Evolutionary conservation across 306 rosid species (phyloP), one percentile per base, ranked within the genome.

Genomic region (Trifolium repens): DNA sequence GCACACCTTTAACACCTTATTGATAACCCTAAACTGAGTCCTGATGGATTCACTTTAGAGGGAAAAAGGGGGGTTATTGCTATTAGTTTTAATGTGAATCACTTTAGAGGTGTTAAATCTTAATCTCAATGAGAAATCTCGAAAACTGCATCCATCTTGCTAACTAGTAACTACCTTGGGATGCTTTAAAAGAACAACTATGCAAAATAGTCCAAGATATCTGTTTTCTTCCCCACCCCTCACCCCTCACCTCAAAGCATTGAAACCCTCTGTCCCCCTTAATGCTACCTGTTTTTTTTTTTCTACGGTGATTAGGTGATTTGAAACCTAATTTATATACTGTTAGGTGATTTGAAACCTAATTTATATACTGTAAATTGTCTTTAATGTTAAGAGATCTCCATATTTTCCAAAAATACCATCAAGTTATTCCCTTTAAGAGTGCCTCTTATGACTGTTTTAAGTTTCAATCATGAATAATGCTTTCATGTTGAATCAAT

Each of bases 401-500:
- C n/a, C 62, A 42, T 57, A 52, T 76, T 75, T 64, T 42, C 73
- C 24, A 7, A 39, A 8, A 39, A 39, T 5, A 39, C 42, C 42
- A 39, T 39, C 1, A 42, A 40, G 50, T 79, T 57, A 35, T 26
- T 8, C 57, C 61, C 66, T 62, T 27, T n/a, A 14, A 4, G 42
- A 50, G 11, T 67, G 5, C 54, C 27, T 57, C 1, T 12, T 61
- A 4, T 54, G 15, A 16, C 17, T 71, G 27, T 62, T 67, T 53
- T 67, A 44, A 24, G 40, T 63, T 60, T 67, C 58, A 47, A 35
- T 52, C 63, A 65, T 50, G 71, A 54, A 72, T 63, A 8, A 7
- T 12, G n/a, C 35, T 77, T 72, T 26, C 34, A 7, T 73, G 71
- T 77, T 55, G 74, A 73, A 37, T 46, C 16, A 66, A 62, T 62